A percentile compares a stretch with the other conserved stretches of the same genome.
phyloP scores from a whole-genome alignment of 2,329 filamentous ascomycete species.

The Madurella fahalii region DNA sequence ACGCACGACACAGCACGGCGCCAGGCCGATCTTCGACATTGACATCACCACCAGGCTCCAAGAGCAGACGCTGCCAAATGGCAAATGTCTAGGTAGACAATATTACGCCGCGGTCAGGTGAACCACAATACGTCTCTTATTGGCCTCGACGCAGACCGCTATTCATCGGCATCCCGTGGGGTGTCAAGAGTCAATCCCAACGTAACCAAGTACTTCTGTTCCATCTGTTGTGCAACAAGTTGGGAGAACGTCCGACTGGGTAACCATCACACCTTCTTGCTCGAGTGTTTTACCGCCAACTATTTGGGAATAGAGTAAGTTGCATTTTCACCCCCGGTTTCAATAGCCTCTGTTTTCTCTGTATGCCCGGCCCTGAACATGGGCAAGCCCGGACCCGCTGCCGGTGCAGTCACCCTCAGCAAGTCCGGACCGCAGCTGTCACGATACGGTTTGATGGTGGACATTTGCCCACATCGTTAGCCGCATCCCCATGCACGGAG shows the following conservation, averaged over 20 bases:
- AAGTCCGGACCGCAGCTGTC: slow-evolving; percentile 2
- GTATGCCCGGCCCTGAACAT: neutral
- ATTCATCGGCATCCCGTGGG: neutral
- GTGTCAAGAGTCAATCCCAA: too few species aligned
- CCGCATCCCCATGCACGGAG: slow-evolving; percentile 12
- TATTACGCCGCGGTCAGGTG: neutral
- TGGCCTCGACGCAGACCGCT: neutral
- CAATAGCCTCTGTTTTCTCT: neutral
- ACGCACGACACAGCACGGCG: neutral
- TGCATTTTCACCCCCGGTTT: neutral
- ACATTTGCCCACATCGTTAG: slow-evolving; percentile 14
- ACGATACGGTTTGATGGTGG: slow-evolving; percentile 11
- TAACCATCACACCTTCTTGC: neutral
- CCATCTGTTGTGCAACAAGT: too few species aligned
- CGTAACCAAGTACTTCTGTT: too few species aligned
- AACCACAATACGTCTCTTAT: neutral
- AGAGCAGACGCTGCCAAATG: too few species aligned
- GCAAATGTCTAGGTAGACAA: neutral
- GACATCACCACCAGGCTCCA: slow-evolving; percentile 11
- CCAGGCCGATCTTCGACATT: slow-evolving; percentile 1
- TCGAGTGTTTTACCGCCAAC: neutral
- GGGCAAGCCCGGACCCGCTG: neutral
- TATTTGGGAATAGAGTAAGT: neutral
- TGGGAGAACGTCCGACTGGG: neutral
- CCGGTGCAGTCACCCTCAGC: neutral